Evolutionary conservation across 2,329 filamentous ascomycete genomes (phyloP).

Genomic region (Exutisphaerella laricina): DNA sequence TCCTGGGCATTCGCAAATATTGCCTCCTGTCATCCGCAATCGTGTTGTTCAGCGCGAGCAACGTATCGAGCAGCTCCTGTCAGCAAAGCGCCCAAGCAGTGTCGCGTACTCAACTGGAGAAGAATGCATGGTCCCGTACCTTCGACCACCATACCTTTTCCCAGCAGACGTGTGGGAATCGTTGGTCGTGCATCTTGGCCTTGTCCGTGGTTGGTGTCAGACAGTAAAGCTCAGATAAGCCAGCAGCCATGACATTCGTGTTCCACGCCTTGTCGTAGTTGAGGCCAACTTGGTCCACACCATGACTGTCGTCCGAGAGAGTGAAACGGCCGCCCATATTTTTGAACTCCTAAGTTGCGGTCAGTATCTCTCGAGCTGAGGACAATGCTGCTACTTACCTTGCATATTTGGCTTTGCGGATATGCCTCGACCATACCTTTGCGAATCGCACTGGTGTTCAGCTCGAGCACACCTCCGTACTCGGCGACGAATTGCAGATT

Average conservation of each 20-base stretch:
- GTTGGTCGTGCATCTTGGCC: slow-evolving; percentile 26
- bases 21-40: too few species aligned
- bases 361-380: slow-evolving; percentile 17
- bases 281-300: slow-evolving; percentile 76
- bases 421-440: slow-evolving; percentile 92
- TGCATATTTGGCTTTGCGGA: slow-evolving; percentile 70
- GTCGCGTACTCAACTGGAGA: slow-evolving; percentile 6
- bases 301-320: slow-evolving; percentile 92
- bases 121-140: slow-evolving; percentile 24
- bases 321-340: slow-evolving; percentile 73
- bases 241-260: slow-evolving; percentile 56
- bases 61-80: too few species aligned
- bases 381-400: slow-evolving; percentile 46
- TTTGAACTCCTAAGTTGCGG: slow-evolving; percentile 57
- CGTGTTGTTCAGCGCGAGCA: too few species aligned
- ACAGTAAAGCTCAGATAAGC: slow-evolving; percentile 54
- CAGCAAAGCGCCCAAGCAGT: too few species aligned
- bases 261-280: slow-evolving; percentile 55
- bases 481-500: slow-evolving; percentile 66
- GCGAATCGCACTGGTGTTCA: slow-evolving; percentile 79
- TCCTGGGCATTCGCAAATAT: too few species aligned
- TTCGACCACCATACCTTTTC: slow-evolving; percentile 15
- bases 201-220: slow-evolving; percentile 29
- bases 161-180: slow-evolving; percentile 32
- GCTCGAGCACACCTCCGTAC: slow-evolving; percentile 79